phyloP scores from a whole-genome alignment of 1,139 yeast genomes.

The Taiozyma sp. region DNA sequence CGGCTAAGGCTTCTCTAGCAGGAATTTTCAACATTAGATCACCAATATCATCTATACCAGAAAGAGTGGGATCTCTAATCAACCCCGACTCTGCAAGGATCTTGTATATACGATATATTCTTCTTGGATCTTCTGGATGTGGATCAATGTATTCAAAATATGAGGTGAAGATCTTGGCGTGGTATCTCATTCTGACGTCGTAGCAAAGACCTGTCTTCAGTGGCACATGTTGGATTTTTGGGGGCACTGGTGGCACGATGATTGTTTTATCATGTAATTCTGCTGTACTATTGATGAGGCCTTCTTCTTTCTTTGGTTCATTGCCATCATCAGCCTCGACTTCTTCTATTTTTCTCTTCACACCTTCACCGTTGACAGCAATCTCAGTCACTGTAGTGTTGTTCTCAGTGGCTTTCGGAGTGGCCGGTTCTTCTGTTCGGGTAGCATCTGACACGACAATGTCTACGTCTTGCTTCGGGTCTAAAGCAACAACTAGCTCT shows the following conservation, averaged over 20 bases:
- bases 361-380: background rate
- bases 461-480: conserved; percentile 6
- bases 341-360: conserved; percentile 21
- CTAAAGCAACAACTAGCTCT: background rate
- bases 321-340: conserved; percentile 9
- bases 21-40: conserved; percentile 86
- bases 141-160: conserved; percentile 95
- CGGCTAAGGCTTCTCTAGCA: conserved; percentile 81
- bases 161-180: conserved; percentile 89
- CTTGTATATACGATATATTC: conserved; percentile 91
- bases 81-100: conserved; percentile 92
- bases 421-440: background rate
- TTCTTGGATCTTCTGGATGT: conserved; percentile 97
- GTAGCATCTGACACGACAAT: conserved; percentile 5
- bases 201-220: conserved; percentile 91
- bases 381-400: background rate
- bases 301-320: conserved; percentile 1
- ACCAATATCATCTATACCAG: conserved; percentile 84
- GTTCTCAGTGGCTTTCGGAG: background rate
- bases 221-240: conserved; percentile 48
- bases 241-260: conserved; percentile 49
- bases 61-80: conserved; percentile 72
- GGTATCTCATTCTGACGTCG: conserved; percentile 96
- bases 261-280: conserved; percentile 29
- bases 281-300: conserved; percentile 1